phyloP scores from a whole-genome alignment of 169 alveolate genomes.

The Gregarina niphandrodes region DNA sequence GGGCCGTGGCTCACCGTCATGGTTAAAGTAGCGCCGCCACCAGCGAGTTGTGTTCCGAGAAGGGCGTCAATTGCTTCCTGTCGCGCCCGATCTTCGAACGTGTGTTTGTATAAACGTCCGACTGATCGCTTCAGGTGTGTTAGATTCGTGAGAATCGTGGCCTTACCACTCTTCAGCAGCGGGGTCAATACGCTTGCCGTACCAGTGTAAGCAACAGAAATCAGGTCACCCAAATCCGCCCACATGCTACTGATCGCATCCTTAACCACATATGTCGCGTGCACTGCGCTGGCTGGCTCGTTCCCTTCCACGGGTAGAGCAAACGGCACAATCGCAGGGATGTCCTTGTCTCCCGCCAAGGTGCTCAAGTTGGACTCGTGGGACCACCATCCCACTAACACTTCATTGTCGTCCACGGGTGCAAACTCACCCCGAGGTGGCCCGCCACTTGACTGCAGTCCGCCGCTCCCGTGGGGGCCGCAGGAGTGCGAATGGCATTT shows the following conservation, averaged over 20 bases:
- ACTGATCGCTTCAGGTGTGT: conserved; percentile 1
- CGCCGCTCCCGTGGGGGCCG: too few species aligned
- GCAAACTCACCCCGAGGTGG: too few species aligned
- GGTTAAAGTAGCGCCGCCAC: background rate
- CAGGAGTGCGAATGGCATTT: too few species aligned
- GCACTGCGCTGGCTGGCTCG: too few species aligned
- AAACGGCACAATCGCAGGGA: too few species aligned
- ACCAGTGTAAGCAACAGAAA: conserved; percentile 13
- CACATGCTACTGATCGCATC: conserved; percentile 3
- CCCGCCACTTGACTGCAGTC: too few species aligned
- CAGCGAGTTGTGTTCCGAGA: conserved; percentile 9
- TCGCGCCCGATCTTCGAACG: conserved; percentile 9
- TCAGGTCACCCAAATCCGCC: conserved; percentile 14
- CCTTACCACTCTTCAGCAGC: conserved; percentile 5
- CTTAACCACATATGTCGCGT: background rate
- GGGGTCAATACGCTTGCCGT: conserved; percentile 11
- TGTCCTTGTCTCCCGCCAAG: too few species aligned
- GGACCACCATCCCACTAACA: too few species aligned
- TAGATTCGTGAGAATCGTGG: background rate
- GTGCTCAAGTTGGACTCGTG: too few species aligned
- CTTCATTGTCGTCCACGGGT: too few species aligned
- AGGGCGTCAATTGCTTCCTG: conserved; percentile 13
- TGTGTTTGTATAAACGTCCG: conserved; percentile 8
- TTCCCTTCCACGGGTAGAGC: too few species aligned
- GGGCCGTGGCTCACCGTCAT: background rate